A percentile compares a stretch with the other conserved stretches of the same genome.
These are phyloP conservation scores for Hippophae gyantsensis DNA, from an alignment of 306 rosid genomes.

Conservation along the genomic window DNA sequence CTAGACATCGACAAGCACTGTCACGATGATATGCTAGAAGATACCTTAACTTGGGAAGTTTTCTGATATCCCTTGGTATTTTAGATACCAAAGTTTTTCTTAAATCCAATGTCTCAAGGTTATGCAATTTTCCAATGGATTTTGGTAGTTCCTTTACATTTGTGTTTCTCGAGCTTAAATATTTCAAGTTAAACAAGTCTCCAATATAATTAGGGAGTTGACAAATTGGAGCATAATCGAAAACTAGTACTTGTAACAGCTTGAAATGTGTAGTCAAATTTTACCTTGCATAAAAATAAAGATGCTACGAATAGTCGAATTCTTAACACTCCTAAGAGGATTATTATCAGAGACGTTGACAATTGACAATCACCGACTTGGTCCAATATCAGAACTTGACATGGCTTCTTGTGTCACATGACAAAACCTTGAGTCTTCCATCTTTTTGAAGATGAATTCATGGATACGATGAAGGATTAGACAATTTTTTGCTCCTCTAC, in stretches of 20 bases:
- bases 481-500: neutral
- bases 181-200: neutral
- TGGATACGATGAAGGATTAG: no score
- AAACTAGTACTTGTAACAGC: neutral
- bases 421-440: neutral
- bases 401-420: neutral
- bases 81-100: neutral
- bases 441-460: neutral
- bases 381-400: neutral
- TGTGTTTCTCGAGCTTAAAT: neutral
- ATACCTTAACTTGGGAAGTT: neutral
- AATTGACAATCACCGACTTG: neutral
- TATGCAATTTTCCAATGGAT: neutral
- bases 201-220: neutral
- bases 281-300: neutral
- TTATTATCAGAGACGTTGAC: neutral
- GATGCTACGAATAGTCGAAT: neutral
- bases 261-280: neutral
- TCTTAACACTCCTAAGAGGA: neutral
- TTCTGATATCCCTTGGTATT: neutral
- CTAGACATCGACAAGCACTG: neutral
- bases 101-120: neutral
- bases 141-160: neutral
- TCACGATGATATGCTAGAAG: neutral
- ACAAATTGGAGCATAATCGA: neutral